Evolutionary conservation across 306 rosid species (phyloP), one percentile per base, ranked within the genome.

Genomic region (Cucumis melo): DNA sequence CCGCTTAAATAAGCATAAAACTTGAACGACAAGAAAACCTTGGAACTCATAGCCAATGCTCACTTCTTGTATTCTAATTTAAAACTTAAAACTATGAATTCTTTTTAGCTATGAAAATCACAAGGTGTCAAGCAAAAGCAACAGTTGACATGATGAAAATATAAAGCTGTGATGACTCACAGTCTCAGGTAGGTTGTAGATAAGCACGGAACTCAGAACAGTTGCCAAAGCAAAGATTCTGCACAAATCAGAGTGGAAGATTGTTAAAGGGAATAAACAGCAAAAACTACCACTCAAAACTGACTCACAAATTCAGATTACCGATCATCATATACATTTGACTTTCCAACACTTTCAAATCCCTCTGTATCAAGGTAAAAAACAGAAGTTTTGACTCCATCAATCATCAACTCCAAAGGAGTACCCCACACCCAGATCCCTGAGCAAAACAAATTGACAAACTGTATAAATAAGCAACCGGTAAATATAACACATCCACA

Each of bases 401-500:
- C 81, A 76, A 94, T 89, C 78, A 86, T 89, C 82, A 91, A 70
- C 60, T 94, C 97, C 73, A 87, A 62, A 9, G 98, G 97, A 21
- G 92, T 85, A 79, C 97, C 98, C 98, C 98, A 94, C 59, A 94
- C 87, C 98, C 98, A 94, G 79, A 94, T 91, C 76, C 98, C 98
- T 94, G 87, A 16, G 75, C 80, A 74, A 74, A 66, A 81, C 82
- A 75, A 53, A 78, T 36, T 64, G 61, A 71, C 19, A 44, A 24
- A 50, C 60, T 46, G 62, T 7, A 74, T 51, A 67, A 23, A 48
- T 34, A 61, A 63, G 60, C 11, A 68, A 76, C 41, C 50, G 20
- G 58, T 34, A 76, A 63, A 80, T 19, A 77, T 27, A 60, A 21
- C 59, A 80, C 72, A 80, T 73, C 79, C 77, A 83, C 60, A 73